Evolutionary conservation across 352 stramenopile species (phyloP).

Genomic region (Globisporangium alternatum): DNA sequence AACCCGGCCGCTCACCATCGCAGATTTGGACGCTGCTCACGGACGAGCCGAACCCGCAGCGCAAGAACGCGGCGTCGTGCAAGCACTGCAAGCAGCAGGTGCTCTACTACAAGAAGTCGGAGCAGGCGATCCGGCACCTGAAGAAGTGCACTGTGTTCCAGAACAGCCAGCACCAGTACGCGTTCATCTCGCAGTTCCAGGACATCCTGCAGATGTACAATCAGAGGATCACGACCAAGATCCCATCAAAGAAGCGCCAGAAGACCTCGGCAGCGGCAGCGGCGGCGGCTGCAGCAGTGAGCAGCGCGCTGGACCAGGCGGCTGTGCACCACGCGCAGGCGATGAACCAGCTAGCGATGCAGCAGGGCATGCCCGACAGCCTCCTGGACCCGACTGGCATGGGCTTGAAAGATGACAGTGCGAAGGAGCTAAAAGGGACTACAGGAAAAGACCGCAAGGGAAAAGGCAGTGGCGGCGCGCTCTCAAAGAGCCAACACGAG

Average conservation of each 20-base stretch:
- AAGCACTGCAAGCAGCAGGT: conserved; percentile 87
- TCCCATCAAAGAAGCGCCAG: conserved; percentile 56
- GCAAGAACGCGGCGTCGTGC: conserved; percentile 67
- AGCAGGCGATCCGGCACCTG: conserved; percentile 78
- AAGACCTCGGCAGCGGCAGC: conserved; percentile 28
- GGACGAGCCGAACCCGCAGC: conserved; percentile 75
- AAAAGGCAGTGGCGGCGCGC: conserved; percentile 29
- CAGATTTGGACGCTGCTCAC: conserved; percentile 83
- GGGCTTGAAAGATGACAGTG: conserved; percentile 45
- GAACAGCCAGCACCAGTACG: conserved; percentile 77
- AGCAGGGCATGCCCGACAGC: conserved; percentile 63
- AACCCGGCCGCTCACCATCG: conserved; percentile 55
- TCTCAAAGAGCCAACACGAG: conserved; percentile 69
- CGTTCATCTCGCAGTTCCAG: conserved; percentile 77
- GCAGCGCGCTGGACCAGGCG: conserved; percentile 43
- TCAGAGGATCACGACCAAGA: conserved; percentile 76
- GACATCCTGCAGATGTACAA: conserved; percentile 82
- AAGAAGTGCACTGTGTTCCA: conserved; percentile 82
- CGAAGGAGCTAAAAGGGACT: conserved; percentile 32
- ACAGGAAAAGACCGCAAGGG: conserved; percentile 35
- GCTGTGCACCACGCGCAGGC: conserved; percentile 56
- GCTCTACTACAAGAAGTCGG: conserved; percentile 86
- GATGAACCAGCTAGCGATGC: conserved; percentile 76
- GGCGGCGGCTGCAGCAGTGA: conserved; percentile 14
- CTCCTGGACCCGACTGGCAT: conserved; percentile 62